Evolutionary conservation across 371 early-diverging fungal species (phyloP).

Genomic region (Circinella umbellata): DNA sequence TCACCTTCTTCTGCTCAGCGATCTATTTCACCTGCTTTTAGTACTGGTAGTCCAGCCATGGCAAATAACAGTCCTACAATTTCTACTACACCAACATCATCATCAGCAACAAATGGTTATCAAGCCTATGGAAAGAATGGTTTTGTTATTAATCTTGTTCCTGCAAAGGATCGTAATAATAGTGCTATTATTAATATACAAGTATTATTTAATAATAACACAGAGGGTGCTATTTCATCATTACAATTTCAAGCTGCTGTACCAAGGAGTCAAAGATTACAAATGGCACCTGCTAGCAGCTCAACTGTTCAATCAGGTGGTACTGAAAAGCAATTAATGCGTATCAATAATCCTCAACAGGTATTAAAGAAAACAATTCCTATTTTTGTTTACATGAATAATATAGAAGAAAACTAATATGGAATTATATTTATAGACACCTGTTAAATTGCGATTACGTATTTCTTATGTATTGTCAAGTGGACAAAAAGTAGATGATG

Average conservation of each 20-base stretch:
- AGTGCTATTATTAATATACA: slow-evolving; percentile 68
- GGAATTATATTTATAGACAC: slow-evolving; percentile 44
- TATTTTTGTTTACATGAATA: no score
- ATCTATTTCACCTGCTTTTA: slow-evolving; percentile 1
- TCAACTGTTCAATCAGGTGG: slow-evolving; percentile 63
- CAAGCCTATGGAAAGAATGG: slow-evolving; percentile 82
- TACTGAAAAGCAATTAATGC: slow-evolving; percentile 78
- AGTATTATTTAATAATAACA: slow-evolving; percentile 70
- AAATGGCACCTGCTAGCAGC: slow-evolving; percentile 80
- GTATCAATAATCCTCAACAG: slow-evolving; percentile 87
- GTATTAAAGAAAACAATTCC: no score
- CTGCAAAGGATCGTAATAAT: slow-evolving; percentile 63
- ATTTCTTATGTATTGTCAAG: slow-evolving; percentile 60
- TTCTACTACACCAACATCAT: slow-evolving; percentile 9
- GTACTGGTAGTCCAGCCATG: neutral
- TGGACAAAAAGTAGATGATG: slow-evolving; percentile 71
- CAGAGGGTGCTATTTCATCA: slow-evolving; percentile 55
- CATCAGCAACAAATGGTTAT: slow-evolving; percentile 37
- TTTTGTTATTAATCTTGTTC: slow-evolving; percentile 69
- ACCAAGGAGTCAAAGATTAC: slow-evolving; percentile 85
- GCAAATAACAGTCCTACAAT: slow-evolving; percentile 27
- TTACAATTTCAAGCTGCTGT: slow-evolving; percentile 93
- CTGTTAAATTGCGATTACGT: slow-evolving; percentile 78
- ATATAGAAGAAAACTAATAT: slow-evolving; percentile 11
- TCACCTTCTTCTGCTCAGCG: slow-evolving; percentile 10